Conservation (phyloP, 2,329 filamentous ascomycete species). For the Endothia cerciana region DNA sequence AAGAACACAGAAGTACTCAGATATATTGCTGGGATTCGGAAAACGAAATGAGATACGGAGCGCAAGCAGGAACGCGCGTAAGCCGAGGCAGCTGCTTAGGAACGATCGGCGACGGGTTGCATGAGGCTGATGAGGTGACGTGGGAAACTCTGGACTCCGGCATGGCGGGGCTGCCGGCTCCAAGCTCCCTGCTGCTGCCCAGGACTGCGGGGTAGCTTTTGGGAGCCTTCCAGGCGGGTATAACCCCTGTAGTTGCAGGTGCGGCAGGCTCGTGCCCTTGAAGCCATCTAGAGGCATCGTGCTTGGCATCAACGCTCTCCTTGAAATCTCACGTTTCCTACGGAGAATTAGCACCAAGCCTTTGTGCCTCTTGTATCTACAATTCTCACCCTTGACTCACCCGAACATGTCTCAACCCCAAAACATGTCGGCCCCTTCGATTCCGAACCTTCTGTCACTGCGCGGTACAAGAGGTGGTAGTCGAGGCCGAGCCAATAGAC, state of each 20-base stretch:
- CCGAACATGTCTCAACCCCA: conserved; percentile 30
- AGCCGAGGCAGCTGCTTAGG: not conserved
- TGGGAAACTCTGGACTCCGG: not conserved
- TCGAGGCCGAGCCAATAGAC: conserved; percentile 33
- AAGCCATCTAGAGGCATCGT: too few species aligned
- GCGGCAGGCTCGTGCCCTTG: not conserved
- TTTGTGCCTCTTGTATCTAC: not conserved
- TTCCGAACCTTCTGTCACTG: conserved; percentile 75
- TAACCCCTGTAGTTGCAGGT: conserved; percentile 4
- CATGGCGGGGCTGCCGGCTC: conserved; percentile 16
- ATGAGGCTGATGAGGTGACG: conserved; percentile 19
- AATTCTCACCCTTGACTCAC: too few species aligned
- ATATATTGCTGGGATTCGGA: not conserved
- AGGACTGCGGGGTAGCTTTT: conserved; percentile 16
- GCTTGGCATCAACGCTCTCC: too few species aligned
- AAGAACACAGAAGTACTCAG: too few species aligned
- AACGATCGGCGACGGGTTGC: not conserved
- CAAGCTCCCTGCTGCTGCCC: not conserved
- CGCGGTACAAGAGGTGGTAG: conserved; percentile 49
- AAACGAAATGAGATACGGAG: not conserved
- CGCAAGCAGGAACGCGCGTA: not conserved
- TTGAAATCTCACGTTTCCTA: not conserved
- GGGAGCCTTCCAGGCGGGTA: conserved; percentile 5
- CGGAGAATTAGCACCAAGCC: not conserved
- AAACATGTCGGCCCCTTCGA: conserved; percentile 71